phyloP scores from a whole-genome alignment of 306 rosid genomes.

The Acmispon strigosus region DNA sequence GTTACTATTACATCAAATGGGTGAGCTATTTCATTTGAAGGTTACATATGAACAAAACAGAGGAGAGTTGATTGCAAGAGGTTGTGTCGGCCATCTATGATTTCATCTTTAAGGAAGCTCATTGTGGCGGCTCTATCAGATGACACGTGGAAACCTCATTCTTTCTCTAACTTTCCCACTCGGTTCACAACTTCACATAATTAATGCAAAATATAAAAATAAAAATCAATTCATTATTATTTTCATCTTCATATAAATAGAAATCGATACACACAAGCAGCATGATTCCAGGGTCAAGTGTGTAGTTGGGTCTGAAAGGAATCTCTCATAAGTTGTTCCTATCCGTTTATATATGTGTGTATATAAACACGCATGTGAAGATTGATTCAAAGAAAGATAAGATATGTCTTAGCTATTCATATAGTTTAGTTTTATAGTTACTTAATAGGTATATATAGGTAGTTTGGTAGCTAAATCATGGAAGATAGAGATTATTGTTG shows the following conservation, averaged over 20 bases:
- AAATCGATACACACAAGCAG: background rate
- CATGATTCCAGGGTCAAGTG: background rate
- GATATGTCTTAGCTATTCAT: background rate
- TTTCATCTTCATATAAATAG: background rate
- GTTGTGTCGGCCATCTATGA: no score
- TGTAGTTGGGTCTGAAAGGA: conserved; percentile 20
- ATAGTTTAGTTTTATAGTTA: background rate
- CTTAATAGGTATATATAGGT: background rate
- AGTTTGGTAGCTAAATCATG: background rate
- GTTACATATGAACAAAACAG: no score
- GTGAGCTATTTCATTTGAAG: no score
- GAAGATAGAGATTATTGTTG: conserved; percentile 43
- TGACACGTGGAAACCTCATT: conserved; percentile 44
- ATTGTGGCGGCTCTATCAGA: conserved; percentile 48
- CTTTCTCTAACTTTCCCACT: background rate
- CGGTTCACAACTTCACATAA: background rate
- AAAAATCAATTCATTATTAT: no score
- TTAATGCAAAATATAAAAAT: no score
- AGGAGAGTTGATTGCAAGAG: no score
- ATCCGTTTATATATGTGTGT: background rate
- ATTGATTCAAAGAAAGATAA: background rate
- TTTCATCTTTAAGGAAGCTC: conserved; percentile 17
- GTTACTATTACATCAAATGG: no score
- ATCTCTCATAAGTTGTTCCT: background rate
- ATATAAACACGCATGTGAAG: background rate